A percentile compares a stretch with the other conserved stretches of the same genome.
phyloP scores from a whole-genome alignment of 2,329 filamentous ascomycete species.

The Drechslera avenae region DNA sequence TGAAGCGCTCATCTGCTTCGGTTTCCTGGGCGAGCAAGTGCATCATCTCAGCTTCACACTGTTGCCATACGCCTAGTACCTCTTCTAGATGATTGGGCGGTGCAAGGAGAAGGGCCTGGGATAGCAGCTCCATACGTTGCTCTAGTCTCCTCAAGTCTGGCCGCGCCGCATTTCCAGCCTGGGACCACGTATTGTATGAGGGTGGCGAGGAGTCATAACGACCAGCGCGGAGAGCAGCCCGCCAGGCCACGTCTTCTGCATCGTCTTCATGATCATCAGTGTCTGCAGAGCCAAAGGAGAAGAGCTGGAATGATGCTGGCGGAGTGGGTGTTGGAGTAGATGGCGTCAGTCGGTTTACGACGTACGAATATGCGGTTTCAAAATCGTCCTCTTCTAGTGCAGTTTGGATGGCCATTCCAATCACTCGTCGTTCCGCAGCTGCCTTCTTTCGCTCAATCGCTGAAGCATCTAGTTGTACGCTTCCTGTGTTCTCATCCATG shows the following conservation, averaged over 20 bases:
- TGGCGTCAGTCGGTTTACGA: conserved; percentile 69
- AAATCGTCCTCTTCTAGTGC: conserved; percentile 79
- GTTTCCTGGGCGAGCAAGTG: conserved; percentile 69
- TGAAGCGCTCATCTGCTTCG: conserved; percentile 72
- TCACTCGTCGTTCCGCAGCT: conserved; percentile 68
- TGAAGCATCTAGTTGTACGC: conserved; percentile 38
- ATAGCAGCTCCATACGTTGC: conserved; percentile 79
- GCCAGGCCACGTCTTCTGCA: conserved; percentile 75
- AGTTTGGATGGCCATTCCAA: conserved; percentile 79
- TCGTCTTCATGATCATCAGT: conserved; percentile 28
- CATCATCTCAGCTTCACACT: conserved; percentile 78
- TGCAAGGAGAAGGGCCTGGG: conserved; percentile 74
- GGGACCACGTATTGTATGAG: conserved; percentile 46
- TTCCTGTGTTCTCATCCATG: conserved; percentile 57
- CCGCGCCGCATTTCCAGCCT: conserved; percentile 54
- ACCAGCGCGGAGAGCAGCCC: conserved; percentile 77
- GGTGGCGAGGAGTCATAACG: conserved; percentile 62
- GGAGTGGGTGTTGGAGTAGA: conserved; percentile 32
- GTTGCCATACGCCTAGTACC: conserved; percentile 74
- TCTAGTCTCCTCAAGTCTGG: conserved; percentile 71
- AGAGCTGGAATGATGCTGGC: conserved; percentile 29
- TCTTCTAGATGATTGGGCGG: conserved; percentile 73
- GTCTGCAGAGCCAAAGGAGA: conserved; percentile 35
- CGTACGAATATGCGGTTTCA: conserved; percentile 84
- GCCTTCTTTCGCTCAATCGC: conserved; percentile 41